Evolutionary conservation across 306 rosid genomes (phyloP).

Genomic region (Luffa aegyptiaca): DNA sequence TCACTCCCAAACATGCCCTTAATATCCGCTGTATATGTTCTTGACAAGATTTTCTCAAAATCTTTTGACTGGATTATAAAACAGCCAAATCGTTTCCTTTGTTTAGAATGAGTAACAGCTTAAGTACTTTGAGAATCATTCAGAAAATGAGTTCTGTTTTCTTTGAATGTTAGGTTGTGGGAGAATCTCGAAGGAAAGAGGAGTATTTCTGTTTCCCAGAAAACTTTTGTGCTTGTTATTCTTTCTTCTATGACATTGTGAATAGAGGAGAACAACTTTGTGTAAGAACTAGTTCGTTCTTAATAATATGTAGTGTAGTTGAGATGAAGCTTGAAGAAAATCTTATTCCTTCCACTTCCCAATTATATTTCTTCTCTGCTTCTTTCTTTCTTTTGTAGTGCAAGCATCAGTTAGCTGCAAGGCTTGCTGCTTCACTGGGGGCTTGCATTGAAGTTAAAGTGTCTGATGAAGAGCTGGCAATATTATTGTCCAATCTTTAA

Average conservation of each 20-base stretch:
- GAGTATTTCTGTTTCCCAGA: slow-evolving; percentile 69
- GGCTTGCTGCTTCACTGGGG: slow-evolving; percentile 71
- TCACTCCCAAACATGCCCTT: too few relatives aligned
- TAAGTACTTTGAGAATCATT: neutral
- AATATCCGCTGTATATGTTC: neutral
- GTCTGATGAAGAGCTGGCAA: slow-evolving; percentile 65
- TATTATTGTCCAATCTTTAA: slow-evolving; percentile 49
- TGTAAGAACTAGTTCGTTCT: slow-evolving; percentile 34
- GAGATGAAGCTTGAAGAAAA: neutral
- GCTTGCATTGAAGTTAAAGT: slow-evolving; percentile 55
- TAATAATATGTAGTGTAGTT: slow-evolving; percentile 1
- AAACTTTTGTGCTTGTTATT: slow-evolving; percentile 67
- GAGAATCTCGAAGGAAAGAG: slow-evolving; percentile 82
- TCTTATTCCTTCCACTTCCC: neutral
- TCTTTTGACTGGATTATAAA: neutral
- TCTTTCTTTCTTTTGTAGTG: slow-evolving; percentile 34
- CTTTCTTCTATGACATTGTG: slow-evolving; percentile 81
- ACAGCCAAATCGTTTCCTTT: neutral
- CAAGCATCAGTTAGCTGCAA: slow-evolving; percentile 84
- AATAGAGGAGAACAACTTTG: slow-evolving; percentile 87
- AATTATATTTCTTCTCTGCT: neutral
- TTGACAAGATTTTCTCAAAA: neutral
- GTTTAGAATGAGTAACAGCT: neutral
- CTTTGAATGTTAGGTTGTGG: slow-evolving; percentile 40
- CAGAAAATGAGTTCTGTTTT: neutral